phyloP scores from a whole-genome alignment of 768 basidiomycete genomes.

The Lactifluus pinguis region DNA sequence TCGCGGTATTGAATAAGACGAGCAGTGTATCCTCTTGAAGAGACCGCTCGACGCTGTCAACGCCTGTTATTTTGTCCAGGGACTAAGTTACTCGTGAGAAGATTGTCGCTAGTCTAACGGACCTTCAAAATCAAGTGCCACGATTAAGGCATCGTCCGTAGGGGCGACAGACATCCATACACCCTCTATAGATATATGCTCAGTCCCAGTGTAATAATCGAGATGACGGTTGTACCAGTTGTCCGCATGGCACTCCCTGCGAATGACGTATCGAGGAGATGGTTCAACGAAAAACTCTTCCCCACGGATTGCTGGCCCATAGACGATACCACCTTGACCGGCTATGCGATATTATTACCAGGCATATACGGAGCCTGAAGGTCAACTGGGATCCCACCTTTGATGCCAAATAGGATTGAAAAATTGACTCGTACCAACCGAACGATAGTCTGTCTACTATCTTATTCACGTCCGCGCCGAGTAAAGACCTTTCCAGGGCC shows the following conservation, averaged over 20 bases:
- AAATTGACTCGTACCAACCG: constrained; percentile 59
- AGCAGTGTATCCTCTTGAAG: constrained; percentile 55
- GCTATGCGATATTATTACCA: constrained; percentile 26
- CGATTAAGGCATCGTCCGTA: constrained; percentile 42
- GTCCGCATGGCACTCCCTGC: constrained; percentile 58
- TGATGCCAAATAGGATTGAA: constrained; percentile 51
- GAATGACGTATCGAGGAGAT: constrained; percentile 55
- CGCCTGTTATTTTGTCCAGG: constrained; percentile 29
- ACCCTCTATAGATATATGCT: constrained; percentile 32
- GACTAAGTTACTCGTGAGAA: not conserved
- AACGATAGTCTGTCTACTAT: constrained; percentile 49
- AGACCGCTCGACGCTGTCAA: constrained; percentile 55
- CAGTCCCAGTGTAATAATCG: not conserved
- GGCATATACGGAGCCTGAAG: too few relatives aligned
- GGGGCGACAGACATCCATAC: constrained; percentile 65
- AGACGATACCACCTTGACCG: constrained; percentile 55
- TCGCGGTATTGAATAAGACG: constrained; percentile 55
- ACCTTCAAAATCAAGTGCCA: constrained; percentile 61
- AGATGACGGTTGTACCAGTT: constrained; percentile 28
- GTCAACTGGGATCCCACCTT: constrained; percentile 30
- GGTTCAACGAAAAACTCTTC: constrained; percentile 50
- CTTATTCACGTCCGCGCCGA: constrained; percentile 50
- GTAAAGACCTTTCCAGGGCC: constrained; percentile 40
- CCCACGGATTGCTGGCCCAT: constrained; percentile 66
- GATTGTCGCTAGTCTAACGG: not conserved